Conservation (phyloP, 2,329 filamentous ascomycete species). For the Truncatella angustata region DNA sequence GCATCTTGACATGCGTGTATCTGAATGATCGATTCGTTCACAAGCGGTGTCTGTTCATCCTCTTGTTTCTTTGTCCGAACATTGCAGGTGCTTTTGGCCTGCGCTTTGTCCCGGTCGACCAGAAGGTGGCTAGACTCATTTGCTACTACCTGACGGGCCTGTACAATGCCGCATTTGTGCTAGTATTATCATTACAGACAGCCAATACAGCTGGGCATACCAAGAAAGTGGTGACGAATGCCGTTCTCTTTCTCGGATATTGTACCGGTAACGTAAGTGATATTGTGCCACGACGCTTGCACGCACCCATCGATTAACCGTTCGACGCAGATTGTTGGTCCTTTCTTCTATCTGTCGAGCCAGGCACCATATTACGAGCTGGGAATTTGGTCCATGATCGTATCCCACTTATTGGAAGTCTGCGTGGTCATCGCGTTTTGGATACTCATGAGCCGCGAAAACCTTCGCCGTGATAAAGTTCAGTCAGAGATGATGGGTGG, state of each 20-base stretch:
- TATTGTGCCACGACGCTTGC: neutral
- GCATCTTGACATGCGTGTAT: constrained; percentile 19
- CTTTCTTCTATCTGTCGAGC: constrained; percentile 51
- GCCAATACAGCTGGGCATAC: constrained; percentile 51
- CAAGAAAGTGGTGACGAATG: constrained; percentile 60
- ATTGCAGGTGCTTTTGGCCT: constrained; percentile 53
- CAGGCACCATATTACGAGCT: constrained; percentile 48
- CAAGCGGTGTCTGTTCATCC: constrained; percentile 33
- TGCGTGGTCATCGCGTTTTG: constrained; percentile 43
- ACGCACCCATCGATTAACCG: constrained; percentile 7
- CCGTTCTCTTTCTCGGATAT: constrained; percentile 51
- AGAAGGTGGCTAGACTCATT: constrained; percentile 45
- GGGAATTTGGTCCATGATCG: constrained; percentile 57
- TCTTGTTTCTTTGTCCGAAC: constrained; percentile 50
- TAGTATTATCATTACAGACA: constrained; percentile 36
- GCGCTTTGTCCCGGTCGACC: constrained; percentile 41
- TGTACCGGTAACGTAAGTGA: constrained; percentile 43
- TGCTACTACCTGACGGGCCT: constrained; percentile 56
- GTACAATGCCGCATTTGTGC: constrained; percentile 53
- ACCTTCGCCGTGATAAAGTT: constrained; percentile 45
- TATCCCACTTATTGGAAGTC: constrained; percentile 51
- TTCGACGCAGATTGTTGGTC: constrained; percentile 39
- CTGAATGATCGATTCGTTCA: constrained; percentile 20
- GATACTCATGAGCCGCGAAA: constrained; percentile 45
- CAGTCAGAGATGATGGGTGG: constrained; percentile 33